Evolutionary conservation across 2,329 filamentous ascomycete species (phyloP).

Genomic region (Paecilomyces niveus): DNA sequence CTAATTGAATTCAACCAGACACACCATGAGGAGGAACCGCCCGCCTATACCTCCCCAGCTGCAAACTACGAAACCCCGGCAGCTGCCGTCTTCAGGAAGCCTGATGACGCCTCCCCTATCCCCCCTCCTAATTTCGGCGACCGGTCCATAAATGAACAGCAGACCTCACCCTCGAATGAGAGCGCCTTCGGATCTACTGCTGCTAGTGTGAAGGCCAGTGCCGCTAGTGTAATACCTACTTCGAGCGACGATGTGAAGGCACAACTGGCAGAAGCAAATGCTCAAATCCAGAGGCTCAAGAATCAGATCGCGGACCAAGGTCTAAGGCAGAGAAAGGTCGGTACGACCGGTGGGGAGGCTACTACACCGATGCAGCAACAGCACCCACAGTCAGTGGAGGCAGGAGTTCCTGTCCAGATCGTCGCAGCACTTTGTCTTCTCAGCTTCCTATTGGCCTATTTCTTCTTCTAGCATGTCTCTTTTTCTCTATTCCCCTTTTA

Average conservation of each 20-base stretch:
- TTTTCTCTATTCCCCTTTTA: conserved; percentile 13
- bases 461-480: conserved; percentile 69
- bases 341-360: conserved; percentile 47
- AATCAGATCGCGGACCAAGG: conserved; percentile 60
- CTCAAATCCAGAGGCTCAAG: conserved; percentile 62
- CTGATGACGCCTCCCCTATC: conserved; percentile 24
- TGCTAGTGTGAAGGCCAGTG: conserved; percentile 41
- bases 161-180: conserved; percentile 31
- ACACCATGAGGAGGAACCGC: conserved; percentile 39
- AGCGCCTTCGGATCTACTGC: conserved; percentile 29
- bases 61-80: conserved; percentile 41
- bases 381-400: conserved; percentile 50
- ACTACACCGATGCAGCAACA: conserved; percentile 45
- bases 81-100: conserved; percentile 36
- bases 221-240: conserved; percentile 42
- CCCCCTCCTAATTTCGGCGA: conserved; percentile 29
- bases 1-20: conserved; percentile 11
- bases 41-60: conserved; percentile 51
- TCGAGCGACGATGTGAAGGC: conserved; percentile 59
- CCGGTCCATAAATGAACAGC: conserved; percentile 28
- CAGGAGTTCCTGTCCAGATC: conserved; percentile 77
- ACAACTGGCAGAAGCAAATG: conserved; percentile 69
- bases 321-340: conserved; percentile 70
- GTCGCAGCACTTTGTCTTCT: conserved; percentile 77
- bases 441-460: conserved; percentile 89